phyloP scores from a whole-genome alignment of 2,329 filamentous ascomycete genomes.

The Cercospora beticola region DNA sequence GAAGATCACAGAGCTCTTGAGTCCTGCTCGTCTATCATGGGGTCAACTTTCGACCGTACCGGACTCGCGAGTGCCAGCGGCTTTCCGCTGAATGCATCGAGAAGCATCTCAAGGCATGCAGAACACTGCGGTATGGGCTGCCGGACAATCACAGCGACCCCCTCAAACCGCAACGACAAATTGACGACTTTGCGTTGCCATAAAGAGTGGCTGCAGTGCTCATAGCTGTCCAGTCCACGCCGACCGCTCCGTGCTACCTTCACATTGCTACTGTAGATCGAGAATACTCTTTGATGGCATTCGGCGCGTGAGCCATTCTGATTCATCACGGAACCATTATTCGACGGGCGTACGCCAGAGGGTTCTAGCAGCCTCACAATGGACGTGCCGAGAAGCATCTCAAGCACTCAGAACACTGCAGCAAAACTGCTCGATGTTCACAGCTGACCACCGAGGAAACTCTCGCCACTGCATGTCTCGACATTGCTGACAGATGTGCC shows the following conservation, averaged over 20 bases:
- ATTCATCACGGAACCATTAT: neutral
- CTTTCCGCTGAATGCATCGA: neutral
- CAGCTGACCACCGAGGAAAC: neutral
- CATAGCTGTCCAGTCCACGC: neutral
- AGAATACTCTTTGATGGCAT: neutral
- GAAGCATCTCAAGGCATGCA: neutral
- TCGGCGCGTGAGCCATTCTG: neutral
- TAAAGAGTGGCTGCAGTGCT: neutral
- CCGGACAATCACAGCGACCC: no score
- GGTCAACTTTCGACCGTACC: neutral
- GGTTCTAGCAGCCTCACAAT: neutral
- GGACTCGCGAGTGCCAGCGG: neutral
- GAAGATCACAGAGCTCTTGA: neutral
- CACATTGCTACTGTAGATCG: neutral
- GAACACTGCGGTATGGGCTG: neutral
- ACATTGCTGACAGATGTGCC: no score
- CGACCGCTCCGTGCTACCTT: neutral
- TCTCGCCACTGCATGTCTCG: neutral
- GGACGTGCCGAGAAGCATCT: neutral
- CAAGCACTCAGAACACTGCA: neutral
- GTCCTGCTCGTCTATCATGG: neutral
- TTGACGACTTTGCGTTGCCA: neutral
- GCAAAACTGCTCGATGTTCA: neutral
- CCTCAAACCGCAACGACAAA: neutral
- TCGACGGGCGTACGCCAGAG: neutral